These are phyloP conservation scores for Russula abietina DNA, from an alignment of 768 basidiomycete species.

Conservation along the genomic window DNA sequence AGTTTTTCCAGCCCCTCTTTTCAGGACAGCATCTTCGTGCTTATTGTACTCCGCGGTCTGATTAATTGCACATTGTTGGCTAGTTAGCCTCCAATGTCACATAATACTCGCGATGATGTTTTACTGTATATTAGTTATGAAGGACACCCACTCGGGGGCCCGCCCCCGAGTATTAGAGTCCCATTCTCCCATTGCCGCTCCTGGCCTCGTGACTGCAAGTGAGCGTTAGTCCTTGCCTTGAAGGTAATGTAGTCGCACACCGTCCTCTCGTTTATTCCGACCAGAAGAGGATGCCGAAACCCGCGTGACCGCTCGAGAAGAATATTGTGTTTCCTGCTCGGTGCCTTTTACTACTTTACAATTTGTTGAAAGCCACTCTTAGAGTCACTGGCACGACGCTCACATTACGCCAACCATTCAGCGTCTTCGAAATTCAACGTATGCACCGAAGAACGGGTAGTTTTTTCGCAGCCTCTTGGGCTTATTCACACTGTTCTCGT, in stretches of 20 bases:
- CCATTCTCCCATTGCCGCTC: too few relatives aligned
- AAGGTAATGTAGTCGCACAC: neutral
- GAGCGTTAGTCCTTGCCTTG: neutral
- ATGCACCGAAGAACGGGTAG: constrained; percentile 11
- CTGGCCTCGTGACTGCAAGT: neutral
- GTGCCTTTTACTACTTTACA: neutral
- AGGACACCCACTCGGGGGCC: too few relatives aligned
- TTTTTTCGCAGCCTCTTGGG: too few relatives aligned
- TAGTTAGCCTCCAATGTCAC: neutral
- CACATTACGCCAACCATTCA: neutral
- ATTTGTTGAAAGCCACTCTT: neutral
- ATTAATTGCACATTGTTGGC: too few relatives aligned
- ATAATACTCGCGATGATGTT: too few relatives aligned
- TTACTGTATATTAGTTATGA: too few relatives aligned
- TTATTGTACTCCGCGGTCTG: too few relatives aligned
- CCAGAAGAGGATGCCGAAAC: neutral
- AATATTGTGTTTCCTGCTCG: neutral
- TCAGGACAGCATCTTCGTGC: too few relatives aligned
- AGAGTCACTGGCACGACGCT: neutral
- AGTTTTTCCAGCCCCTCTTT: too few relatives aligned
- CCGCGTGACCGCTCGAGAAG: neutral
- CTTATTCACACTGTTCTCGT: too few relatives aligned
- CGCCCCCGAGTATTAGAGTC: too few relatives aligned
- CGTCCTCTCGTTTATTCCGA: neutral
- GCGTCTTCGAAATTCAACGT: neutral